phyloP scores from a whole-genome alignment of 495 filamentous ascomycete species.

The Tetracladium setigerum region DNA sequence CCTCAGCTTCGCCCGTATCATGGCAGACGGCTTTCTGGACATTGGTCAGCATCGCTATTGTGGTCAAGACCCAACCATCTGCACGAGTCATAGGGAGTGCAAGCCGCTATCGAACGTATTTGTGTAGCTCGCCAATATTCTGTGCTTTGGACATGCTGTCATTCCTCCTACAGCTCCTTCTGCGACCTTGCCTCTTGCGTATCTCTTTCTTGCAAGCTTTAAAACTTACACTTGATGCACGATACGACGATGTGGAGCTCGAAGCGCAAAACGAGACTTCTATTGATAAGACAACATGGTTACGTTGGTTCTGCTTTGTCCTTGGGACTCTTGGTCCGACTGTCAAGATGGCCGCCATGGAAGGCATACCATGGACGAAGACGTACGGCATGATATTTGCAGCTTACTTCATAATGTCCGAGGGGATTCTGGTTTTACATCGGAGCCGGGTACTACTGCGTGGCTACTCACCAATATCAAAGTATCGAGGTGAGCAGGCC shows the following conservation, averaged over 20 bases:
- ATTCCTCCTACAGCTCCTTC: background rate
- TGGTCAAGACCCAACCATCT: slow-evolving; percentile 1
- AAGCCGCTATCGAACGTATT: background rate
- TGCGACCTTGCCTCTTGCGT: background rate
- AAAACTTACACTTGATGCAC: background rate
- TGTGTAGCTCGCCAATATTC: slow-evolving; percentile 1
- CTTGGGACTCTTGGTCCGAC: background rate
- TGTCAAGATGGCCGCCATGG: background rate
- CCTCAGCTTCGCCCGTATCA: too few species aligned
- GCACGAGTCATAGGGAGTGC: background rate
- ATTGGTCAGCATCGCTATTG: background rate
- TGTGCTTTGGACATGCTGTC: slow-evolving; percentile 2
- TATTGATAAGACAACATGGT: background rate
- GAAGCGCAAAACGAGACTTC: background rate
- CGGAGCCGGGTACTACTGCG: background rate
- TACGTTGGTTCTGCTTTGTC: slow-evolving; percentile 1
- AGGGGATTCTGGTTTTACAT: background rate
- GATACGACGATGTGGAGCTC: background rate
- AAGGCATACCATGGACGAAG: slow-evolving; percentile 1
- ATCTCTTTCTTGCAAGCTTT: background rate
- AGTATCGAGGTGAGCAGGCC: too few species aligned
- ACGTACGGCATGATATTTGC: slow-evolving; percentile 1
- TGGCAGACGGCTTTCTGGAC: slow-evolving; percentile 3
- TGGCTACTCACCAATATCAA: too few species aligned
- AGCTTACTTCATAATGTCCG: background rate